A percentile compares a stretch with the other conserved stretches of the same genome.
Conservation (phyloP, 352 stramenopile species). For the Lagenidium giganteum region DNA sequence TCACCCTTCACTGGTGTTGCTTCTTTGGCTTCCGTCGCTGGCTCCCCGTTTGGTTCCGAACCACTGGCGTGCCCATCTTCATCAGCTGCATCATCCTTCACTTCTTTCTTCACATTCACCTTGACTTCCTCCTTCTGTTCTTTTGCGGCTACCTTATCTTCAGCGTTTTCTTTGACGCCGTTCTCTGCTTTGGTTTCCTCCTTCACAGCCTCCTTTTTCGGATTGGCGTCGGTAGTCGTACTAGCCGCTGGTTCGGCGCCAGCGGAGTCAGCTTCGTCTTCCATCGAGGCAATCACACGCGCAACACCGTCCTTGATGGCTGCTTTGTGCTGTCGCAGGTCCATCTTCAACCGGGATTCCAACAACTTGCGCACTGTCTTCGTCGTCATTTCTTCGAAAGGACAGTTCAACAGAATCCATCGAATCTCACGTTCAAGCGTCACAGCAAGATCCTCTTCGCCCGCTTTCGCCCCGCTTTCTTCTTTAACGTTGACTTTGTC, state of each 20-base stretch:
- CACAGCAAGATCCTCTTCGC: slow-evolving; percentile 37
- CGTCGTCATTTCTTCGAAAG: slow-evolving; percentile 82
- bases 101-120: neutral
- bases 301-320: slow-evolving; percentile 74
- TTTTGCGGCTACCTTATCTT: neutral
- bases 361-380: slow-evolving; percentile 75
- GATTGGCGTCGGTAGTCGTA: neutral
- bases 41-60: too few relatives aligned
- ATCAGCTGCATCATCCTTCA: neutral
- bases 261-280: slow-evolving; percentile 50
- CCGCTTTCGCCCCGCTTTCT: slow-evolving; percentile 9
- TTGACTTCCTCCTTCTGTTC: neutral
- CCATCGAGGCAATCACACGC: slow-evolving; percentile 71
- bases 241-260: slow-evolving; percentile 13
- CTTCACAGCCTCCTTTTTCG: slow-evolving; percentile 1
- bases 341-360: slow-evolving; percentile 60
- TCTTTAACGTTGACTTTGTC: slow-evolving; percentile 1
- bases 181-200: neutral
- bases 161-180: neutral
- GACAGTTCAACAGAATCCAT: slow-evolving; percentile 70
- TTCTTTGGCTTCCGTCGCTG: slow-evolving; percentile 2
- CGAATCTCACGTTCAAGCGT: slow-evolving; percentile 76
- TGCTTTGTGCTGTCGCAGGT: slow-evolving; percentile 68
- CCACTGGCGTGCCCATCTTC: too few relatives aligned
- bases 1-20: neutral